Evolutionary conservation across 768 basidiomycete genomes (phyloP).

Genomic region (Russula abietina): DNA sequence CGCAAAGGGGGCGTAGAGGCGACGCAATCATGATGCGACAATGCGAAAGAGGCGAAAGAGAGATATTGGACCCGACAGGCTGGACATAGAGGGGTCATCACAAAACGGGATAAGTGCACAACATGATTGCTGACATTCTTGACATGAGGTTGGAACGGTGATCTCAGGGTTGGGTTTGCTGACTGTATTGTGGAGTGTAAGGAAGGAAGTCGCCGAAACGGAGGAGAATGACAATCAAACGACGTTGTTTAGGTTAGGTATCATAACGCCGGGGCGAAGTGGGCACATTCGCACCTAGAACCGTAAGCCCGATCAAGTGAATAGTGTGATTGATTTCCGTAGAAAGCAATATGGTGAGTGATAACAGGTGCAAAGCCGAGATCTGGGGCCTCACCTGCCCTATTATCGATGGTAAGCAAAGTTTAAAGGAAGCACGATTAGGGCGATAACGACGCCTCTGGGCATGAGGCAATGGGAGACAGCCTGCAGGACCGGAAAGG

Average conservation of each 20-base stretch:
- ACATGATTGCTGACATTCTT: constrained; percentile 14
- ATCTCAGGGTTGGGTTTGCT: constrained; percentile 24
- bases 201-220: constrained; percentile 23
- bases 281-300: constrained; percentile 17
- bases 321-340: constrained; percentile 20
- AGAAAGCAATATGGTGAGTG: constrained; percentile 17
- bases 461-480: constrained; percentile 26
- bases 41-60: constrained; percentile 23
- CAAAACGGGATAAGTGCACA: constrained; percentile 16
- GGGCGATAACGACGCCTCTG: constrained; percentile 23
- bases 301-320: constrained; percentile 24
- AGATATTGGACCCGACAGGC: constrained; percentile 21
- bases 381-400: constrained; percentile 21
- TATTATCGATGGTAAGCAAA: constrained; percentile 26
- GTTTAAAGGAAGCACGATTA: constrained; percentile 25
- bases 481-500: constrained; percentile 22
- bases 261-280: constrained; percentile 17
- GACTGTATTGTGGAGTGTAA: constrained; percentile 19
- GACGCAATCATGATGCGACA: too few species aligned
- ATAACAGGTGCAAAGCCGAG: constrained; percentile 20
- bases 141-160: constrained; percentile 14
- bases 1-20: constrained; percentile 15
- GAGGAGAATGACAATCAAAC: constrained; percentile 9
- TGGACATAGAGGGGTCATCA: constrained; percentile 24
- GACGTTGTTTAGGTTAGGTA: constrained; percentile 21